These are phyloP conservation scores for Nasturtium officinale DNA, from an alignment of 345 rosid genomes.

Conservation along the genomic window DNA sequence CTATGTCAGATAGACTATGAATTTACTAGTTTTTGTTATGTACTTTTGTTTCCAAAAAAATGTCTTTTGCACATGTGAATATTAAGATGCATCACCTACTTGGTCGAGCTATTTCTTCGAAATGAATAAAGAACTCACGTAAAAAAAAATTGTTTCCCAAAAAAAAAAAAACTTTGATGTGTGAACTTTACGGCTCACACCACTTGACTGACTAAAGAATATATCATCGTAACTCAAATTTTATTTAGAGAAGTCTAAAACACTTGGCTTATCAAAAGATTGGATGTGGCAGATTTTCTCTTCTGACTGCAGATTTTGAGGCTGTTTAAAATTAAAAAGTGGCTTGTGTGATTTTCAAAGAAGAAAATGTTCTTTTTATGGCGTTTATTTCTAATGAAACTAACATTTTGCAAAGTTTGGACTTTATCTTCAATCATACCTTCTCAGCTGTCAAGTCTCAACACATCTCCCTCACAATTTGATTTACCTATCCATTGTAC, in stretches of 20 bases:
- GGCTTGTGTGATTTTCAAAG: background rate
- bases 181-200: background rate
- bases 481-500: background rate
- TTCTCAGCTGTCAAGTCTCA: background rate
- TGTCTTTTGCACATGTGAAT: background rate
- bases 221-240: background rate
- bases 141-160: background rate
- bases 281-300: background rate
- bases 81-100: background rate
- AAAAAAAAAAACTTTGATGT: background rate
- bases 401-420: constrained; percentile 5
- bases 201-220: background rate
- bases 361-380: background rate
- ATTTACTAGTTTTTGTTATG: constrained; percentile 17
- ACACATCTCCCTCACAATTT: background rate
- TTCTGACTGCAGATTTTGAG: background rate
- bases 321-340: background rate
- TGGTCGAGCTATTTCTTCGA: background rate
- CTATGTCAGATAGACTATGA: background rate
- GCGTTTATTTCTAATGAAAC: background rate
- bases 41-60: background rate
- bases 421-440: background rate
- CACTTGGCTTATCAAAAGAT: background rate
- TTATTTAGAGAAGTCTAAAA: background rate
- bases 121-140: background rate